Percentiles rank a stretch among this genome's conserved stretches.
Evolutionary conservation across 1,139 yeast genomes (phyloP).

Genomic region (Tardiomyces depauwii): DNA sequence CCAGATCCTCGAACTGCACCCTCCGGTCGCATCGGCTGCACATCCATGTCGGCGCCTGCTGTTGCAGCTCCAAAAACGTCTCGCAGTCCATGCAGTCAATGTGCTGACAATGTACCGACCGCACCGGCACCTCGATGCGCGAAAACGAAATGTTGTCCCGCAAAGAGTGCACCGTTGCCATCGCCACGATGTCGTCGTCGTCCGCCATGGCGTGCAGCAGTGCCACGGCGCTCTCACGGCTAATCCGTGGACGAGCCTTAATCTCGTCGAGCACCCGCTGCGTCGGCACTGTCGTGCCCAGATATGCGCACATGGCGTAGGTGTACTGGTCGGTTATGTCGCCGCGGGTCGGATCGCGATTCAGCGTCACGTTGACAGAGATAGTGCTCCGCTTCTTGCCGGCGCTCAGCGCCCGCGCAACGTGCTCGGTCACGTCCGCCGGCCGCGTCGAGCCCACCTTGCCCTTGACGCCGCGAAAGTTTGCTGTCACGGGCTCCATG

Average conservation of each 20-base stretch:
- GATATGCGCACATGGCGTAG: constrained; percentile 19
- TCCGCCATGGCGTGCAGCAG: constrained; percentile 16
- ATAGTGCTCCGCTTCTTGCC: background rate
- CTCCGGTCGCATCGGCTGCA: constrained; percentile 31
- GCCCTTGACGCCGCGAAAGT: constrained; percentile 27
- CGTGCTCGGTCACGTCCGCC: constrained; percentile 23
- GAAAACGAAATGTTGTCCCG: constrained; percentile 29
- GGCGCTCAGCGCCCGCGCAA: background rate
- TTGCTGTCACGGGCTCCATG: constrained; percentile 14
- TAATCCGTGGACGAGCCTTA: constrained; percentile 17
- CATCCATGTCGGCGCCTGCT: constrained; percentile 33
- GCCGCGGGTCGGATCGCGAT: constrained; percentile 7
- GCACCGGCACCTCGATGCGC: constrained; percentile 27
- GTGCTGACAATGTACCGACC: constrained; percentile 29
- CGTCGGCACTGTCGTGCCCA: constrained; percentile 15
- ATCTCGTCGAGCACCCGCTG: constrained; percentile 19
- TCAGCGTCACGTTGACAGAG: constrained; percentile 1
- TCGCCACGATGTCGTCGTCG: constrained; percentile 31
- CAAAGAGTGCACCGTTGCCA: constrained; percentile 24
- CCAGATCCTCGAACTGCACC: constrained; percentile 22
- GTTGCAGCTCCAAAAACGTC: constrained; percentile 28
- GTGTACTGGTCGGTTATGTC: constrained; percentile 12
- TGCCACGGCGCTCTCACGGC: constrained; percentile 12
- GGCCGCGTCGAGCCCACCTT: constrained; percentile 30
- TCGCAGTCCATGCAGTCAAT: constrained; percentile 32